Evolutionary conservation across 495 filamentous ascomycete genomes (phyloP), one percentile per base, ranked within the genome.

Genomic region (Lasiosphaeris hirsuta): DNA sequence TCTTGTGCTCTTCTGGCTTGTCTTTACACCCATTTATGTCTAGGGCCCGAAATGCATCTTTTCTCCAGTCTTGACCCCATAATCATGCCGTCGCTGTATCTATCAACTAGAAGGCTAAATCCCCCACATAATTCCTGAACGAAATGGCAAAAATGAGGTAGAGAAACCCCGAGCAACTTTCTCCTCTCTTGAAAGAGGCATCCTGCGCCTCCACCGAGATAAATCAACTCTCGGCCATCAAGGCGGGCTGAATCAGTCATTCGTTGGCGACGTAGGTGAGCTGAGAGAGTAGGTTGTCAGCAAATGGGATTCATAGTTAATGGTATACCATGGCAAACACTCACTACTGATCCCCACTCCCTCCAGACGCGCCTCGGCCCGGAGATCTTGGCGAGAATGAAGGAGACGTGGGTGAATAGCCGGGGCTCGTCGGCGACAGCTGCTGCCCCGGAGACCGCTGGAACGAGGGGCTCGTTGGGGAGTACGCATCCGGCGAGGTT

Each of bases 391-490:
- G 74, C 23, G 72, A 73, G 61, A 73, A 78, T 17, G 68, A 69
- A 33, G 77, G 75, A 43, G 74, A 76, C 10, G 77, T 79, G 33
- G 80, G 80, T 34, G 77, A 82, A 59, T 81, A 81, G 8, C 72
- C 65, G 11, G 80, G 81, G 67, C 78, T 80, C 38, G 80, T 77
- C n/a, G 79, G 80, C 9, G 81, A 79, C 64, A 66, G 63, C 56
- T 76, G 76, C 65, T 68, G 73, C 57, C 69, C 74, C 8, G 84
- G 82, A 18, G 84, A 84, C 60, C 79, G 78, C 71, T 80, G 75
- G 72, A 89, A 85, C 40, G 80, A 78, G 23, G 89, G 89, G 59
- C 86, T 90, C 38, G 88, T 90, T 7, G 89, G 89, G 41, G 87
- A 90, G 67, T 92, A 91, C 7, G 81, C 82, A 62, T 84, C 81